Evolutionary conservation across 2,329 filamentous ascomycete genomes (phyloP).

Genomic region (Calycina marina): DNA sequence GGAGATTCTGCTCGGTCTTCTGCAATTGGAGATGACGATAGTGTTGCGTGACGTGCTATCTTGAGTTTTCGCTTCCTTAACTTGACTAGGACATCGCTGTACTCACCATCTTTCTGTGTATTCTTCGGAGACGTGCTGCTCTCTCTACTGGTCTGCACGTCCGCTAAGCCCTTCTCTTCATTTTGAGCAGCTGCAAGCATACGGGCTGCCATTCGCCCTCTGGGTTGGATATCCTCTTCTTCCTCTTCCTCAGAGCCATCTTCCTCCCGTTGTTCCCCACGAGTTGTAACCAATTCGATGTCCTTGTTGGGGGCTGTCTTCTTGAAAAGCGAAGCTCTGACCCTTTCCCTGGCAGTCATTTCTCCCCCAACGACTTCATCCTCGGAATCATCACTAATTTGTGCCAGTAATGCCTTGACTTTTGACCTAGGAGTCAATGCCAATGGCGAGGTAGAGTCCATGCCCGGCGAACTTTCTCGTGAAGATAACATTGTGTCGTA

Average conservation of each 20-base stretch:
- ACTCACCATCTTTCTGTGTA: slow-evolving; percentile 21
- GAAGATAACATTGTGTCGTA: slow-evolving; percentile 32
- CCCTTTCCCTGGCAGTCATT: slow-evolving; percentile 11
- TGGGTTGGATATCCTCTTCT: slow-evolving; percentile 38
- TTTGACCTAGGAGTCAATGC: slow-evolving; percentile 38
- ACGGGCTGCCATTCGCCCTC: slow-evolving; percentile 48
- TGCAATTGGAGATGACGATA: slow-evolving; percentile 9
- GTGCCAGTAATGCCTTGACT: slow-evolving; percentile 36
- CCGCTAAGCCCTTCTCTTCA: too few species aligned
- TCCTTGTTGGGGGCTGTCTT: slow-evolving; percentile 1
- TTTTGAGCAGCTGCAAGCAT: slow-evolving; percentile 45
- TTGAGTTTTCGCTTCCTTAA: slow-evolving; percentile 18
- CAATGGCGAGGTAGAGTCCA: slow-evolving; percentile 26
- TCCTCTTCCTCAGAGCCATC: slow-evolving; percentile 25
- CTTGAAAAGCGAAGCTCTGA: slow-evolving; percentile 9
- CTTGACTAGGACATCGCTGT: slow-evolving; percentile 11
- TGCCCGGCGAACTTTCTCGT: slow-evolving; percentile 31
- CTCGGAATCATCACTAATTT: slow-evolving; percentile 35
- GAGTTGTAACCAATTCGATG: too few species aligned
- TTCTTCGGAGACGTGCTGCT: too few species aligned
- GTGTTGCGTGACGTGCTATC: slow-evolving; percentile 11
- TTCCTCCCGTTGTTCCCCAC: slow-evolving; percentile 1
- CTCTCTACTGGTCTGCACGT: too few species aligned
- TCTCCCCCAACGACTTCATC: slow-evolving; percentile 14
- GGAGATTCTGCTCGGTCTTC: slow-evolving; percentile 16